These are phyloP conservation scores for Casaregolazyma lundiana DNA, from an alignment of 1,139 yeast species.

Conservation along the genomic window DNA sequence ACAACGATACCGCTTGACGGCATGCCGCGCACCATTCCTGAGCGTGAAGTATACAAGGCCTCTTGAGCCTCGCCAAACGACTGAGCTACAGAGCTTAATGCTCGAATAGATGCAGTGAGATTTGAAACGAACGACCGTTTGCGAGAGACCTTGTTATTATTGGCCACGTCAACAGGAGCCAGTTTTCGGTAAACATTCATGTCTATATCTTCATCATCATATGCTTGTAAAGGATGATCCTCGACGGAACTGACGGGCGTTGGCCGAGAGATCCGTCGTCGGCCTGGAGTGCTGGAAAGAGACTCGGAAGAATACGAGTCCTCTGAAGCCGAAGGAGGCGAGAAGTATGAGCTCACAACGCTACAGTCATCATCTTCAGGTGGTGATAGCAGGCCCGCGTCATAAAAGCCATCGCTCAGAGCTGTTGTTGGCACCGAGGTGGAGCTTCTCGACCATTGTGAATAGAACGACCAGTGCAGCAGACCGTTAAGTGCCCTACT, in stretches of 20 bases:
- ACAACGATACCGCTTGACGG: constrained; percentile 15
- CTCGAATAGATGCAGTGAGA: constrained; percentile 23
- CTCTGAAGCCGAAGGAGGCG: background rate
- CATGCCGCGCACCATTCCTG: constrained; percentile 29
- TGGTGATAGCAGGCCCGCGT: background rate
- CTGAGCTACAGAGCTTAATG: constrained; percentile 26
- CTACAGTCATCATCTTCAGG: background rate
- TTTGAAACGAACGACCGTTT: constrained; percentile 10
- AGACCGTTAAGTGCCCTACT: background rate
- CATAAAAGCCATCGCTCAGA: background rate
- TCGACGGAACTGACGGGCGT: background rate
- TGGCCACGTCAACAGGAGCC: background rate
- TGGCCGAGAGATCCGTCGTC: background rate
- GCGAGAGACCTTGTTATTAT: background rate
- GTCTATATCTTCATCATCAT: background rate
- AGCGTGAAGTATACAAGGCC: constrained; percentile 15
- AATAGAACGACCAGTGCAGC: background rate
- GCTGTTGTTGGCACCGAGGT: background rate
- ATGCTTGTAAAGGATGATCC: background rate
- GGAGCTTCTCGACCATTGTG: background rate
- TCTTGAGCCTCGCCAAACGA: constrained; percentile 27
- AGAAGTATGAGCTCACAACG: background rate
- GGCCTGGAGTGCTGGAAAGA: background rate
- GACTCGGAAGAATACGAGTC: background rate
- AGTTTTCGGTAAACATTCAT: background rate